Evolutionary conservation across 164 flowering plant species (phyloP), one percentile per base, ranked within the genome.

Genomic region (Magnolia changhungtana): DNA sequence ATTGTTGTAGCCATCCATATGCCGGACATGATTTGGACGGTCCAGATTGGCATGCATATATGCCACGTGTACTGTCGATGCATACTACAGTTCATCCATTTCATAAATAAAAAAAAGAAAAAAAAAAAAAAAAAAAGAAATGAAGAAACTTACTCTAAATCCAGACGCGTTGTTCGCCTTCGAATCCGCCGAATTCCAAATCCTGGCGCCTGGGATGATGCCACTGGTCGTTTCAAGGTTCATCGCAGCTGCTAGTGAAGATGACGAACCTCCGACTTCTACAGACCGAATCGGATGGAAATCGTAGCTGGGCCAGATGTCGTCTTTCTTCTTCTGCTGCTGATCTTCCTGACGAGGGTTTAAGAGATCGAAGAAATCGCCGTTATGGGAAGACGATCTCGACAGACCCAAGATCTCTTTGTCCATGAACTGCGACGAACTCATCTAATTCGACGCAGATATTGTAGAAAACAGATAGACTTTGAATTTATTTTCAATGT

Each of bases 371-470:
- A 86, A 84, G 78, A 91, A 82, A 66, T 90, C 93, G 77, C 76
- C 58, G 76, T 69, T 80, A 71, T 80, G 82, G 61, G 90, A 81
- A 13, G 61, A 55, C 13, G 61, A 3, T 59, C 83, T 86, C 6
- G 92, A 82, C 23, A 92, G 86, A 82, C 90, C 98, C 98, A 90
- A 90, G 82, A 95, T 85, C 86, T 95, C 95, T 84, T 95, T 95
- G 83, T 95, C 98, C 98, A 89, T 92, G 76, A 83, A 95, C 83
- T 86, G 86, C 19, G 82, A 74, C 82, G 94, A 83, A 4, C 89
- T 91, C 96, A 90, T 91, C 82, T 52, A 45, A n/a, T 8, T 14
- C 71, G 1, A 49, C 50, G 45, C 45, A 37, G 45, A 37, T 3
- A 37, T 37, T 4, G 45, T 37, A 37, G 45, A 37, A 37, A 37